Conservation (phyloP, 1,139 yeast genomes). For the Arxiozyma heterogenica region DNA sequence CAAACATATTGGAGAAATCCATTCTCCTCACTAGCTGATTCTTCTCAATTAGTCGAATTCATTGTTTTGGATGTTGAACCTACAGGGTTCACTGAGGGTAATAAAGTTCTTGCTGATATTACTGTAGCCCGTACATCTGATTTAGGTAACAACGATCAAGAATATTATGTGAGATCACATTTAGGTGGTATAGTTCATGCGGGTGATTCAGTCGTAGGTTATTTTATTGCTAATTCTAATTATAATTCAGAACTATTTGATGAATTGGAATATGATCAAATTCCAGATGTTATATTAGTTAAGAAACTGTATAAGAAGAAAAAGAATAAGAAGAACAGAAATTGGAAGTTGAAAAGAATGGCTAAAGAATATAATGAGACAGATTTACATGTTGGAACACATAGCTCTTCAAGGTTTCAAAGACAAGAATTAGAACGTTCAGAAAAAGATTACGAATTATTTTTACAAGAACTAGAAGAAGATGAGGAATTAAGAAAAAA, state of each 20-base stretch:
- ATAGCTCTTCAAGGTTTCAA: constrained; percentile 50
- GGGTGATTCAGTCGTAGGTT: constrained; percentile 92
- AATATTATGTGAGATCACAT: constrained; percentile 77
- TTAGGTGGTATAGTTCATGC: constrained; percentile 91
- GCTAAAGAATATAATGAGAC: constrained; percentile 87
- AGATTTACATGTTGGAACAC: constrained; percentile 47
- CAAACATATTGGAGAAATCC: constrained; percentile 78
- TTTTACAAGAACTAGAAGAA: constrained; percentile 95
- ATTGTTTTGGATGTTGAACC: constrained; percentile 90
- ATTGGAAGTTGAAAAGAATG: constrained; percentile 98
- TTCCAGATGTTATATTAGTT: constrained; percentile 83
- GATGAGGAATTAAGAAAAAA: constrained; percentile 90
- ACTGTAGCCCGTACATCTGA: constrained; percentile 82
- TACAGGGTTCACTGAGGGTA: constrained; percentile 74
- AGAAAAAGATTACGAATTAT: constrained; percentile 87
- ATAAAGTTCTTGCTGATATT: constrained; percentile 77
- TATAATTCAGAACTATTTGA: constrained; percentile 86
- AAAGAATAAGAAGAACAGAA: constrained; percentile 55
- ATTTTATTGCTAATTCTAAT: constrained; percentile 72
- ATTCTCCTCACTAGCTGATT: constrained; percentile 69
- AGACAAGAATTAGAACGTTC: constrained; percentile 86
- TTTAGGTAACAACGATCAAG: constrained; percentile 73
- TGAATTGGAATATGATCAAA: constrained; percentile 40
- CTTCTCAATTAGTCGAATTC: constrained; percentile 71
- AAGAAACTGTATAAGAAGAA: constrained; percentile 82